Evolutionary conservation across 164 flowering plant species (phyloP).

Genomic region (Euptelea pleiosperma): DNA sequence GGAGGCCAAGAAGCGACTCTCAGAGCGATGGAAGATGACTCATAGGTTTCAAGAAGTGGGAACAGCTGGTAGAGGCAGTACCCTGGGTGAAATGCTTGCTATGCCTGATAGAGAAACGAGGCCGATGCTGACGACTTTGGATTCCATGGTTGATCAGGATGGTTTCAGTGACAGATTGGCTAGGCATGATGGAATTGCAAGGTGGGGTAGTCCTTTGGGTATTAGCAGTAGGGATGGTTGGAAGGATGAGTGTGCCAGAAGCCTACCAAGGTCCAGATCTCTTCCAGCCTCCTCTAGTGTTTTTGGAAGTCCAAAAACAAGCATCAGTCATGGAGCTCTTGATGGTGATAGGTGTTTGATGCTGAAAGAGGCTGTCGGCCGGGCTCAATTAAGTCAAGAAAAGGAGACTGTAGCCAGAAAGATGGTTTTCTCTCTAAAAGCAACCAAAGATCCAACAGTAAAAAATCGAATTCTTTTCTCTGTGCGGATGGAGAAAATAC

Average conservation of each 20-base stretch:
- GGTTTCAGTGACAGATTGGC: constrained; percentile 15
- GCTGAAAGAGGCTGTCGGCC: constrained; percentile 23
- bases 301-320: constrained; percentile 28
- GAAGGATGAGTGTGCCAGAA: constrained; percentile 46
- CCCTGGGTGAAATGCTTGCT: constrained; percentile 88
- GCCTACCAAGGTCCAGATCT: constrained; percentile 52
- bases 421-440: constrained; percentile 24
- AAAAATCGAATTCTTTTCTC: constrained; percentile 23
- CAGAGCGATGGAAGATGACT: constrained; percentile 69
- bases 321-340: constrained; percentile 25
- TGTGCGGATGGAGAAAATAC: constrained; percentile 10
- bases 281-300: constrained; percentile 40
- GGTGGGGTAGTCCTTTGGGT: constrained; percentile 47
- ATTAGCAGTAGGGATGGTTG: constrained; percentile 83
- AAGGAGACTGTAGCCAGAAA: constrained; percentile 16
- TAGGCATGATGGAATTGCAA: constrained; percentile 18
- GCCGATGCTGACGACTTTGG: constrained; percentile 16
- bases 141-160: constrained; percentile 21
- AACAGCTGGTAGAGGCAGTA: constrained; percentile 41
- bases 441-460: constrained; percentile 24
- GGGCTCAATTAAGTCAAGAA: constrained; percentile 24
- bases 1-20: constrained; percentile 85
- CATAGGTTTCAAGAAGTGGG: constrained; percentile 42
- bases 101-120: constrained; percentile 41
- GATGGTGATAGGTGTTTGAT: constrained; percentile 25